Evolutionary conservation across 2,329 filamentous ascomycete species (phyloP), one percentile per base, ranked within the genome.

Genomic region (Fusarium buxicola): DNA sequence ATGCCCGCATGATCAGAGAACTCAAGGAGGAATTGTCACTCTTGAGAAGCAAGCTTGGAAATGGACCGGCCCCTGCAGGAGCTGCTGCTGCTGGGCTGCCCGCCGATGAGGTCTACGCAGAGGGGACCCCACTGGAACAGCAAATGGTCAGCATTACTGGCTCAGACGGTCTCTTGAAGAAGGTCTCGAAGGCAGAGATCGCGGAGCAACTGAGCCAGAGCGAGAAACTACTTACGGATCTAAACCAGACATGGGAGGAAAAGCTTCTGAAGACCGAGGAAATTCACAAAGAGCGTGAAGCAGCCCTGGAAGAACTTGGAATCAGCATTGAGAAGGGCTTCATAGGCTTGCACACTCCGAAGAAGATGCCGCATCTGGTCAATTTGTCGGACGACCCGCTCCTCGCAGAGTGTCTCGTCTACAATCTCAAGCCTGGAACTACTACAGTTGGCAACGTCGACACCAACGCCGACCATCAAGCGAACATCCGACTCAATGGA

Each of bases 281-380:
- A 69, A 98, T 99, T 52, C 95, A 99, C 81, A 97, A 97, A 75
- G 95, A 99, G 77, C 89, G 95, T 67, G 95, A 99, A 77, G 88
- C 93, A 43, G 95, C 95, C 9, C 81, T 99, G 40, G 95, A 99
- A 79, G 95, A 99, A 75, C 85, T 99, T 38, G 95, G 95, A 65
- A 98, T 99, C 78, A 98, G 94, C 76, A 99, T 99, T 66, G 95
- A 99, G 74, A 99, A 99, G 76, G 95, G 95, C 7, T 97, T 97
- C 72, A 89, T 99, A 60, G 95, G 95, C 12, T 81, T 99, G 60
- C 94, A 92, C 58, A 98, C 94, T 16, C 95, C 95, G 1, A 99
- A 99, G 81, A 97, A 97, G 79, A 99, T 98, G 92, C 95, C 95
- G 8, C 95, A 99, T 87, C 80, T 99, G 77, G 95, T 99, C 77